Evolutionary conservation across 2,329 filamentous ascomycete species (phyloP).

Genomic region (Sclerotinia subarctica): DNA sequence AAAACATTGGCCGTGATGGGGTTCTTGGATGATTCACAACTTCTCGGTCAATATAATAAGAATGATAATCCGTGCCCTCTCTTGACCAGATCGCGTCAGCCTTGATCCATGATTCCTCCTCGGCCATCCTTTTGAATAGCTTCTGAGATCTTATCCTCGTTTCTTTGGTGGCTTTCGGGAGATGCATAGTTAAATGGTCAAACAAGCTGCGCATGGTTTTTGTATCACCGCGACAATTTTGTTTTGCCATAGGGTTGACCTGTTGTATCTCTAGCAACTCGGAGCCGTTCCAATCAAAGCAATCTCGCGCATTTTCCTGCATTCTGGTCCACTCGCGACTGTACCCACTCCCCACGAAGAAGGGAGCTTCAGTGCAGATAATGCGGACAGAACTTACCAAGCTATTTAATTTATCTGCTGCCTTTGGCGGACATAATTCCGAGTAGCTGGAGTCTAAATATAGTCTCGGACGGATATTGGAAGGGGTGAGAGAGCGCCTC

Average conservation of each 20-base stretch:
- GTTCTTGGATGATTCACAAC: not conserved
- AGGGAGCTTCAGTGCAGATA: not conserved
- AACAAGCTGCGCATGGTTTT: constrained; percentile 1
- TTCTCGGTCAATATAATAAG: not conserved
- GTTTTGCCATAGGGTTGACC: not conserved
- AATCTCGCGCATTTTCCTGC: not conserved
- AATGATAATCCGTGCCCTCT: not conserved
- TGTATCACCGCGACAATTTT: not conserved
- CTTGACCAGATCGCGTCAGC: not conserved
- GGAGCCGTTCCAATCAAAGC: not conserved
- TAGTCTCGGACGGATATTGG: not conserved
- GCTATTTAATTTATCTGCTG: not conserved
- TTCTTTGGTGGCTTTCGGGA: not conserved
- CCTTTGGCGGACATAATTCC: not conserved
- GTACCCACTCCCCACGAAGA: not conserved
- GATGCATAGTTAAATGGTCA: not conserved
- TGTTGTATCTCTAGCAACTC: not conserved
- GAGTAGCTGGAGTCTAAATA: constrained; percentile 8
- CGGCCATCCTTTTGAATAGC: not conserved
- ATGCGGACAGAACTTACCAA: not conserved
- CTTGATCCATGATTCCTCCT: constrained; percentile 4
- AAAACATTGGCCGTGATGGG: constrained; percentile 1
- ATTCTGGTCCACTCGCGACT: not conserved
- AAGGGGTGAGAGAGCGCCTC: constrained; percentile 11
- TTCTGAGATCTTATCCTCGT: constrained; percentile 2